phyloP scores from a whole-genome alignment of 371 early-diverging fungal genomes.

The Circinella umbellata region DNA sequence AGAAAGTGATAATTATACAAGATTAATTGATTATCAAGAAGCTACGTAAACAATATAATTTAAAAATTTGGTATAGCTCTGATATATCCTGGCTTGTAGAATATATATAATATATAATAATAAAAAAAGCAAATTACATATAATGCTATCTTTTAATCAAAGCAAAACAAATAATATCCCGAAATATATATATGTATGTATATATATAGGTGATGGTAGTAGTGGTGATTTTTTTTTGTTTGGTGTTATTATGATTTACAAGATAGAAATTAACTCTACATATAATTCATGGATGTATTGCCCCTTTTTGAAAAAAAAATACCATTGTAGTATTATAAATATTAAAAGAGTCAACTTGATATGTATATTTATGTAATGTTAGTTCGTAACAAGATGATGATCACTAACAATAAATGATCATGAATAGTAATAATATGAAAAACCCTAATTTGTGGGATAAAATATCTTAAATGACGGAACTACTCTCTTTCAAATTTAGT shows the following conservation, averaged over 20 bases:
- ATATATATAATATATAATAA: not conserved
- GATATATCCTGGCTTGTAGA: slow-evolving; percentile 1
- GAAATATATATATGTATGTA: not conserved
- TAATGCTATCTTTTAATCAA: not conserved
- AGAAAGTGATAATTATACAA: slow-evolving; percentile 2
- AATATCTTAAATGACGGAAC: not conserved
- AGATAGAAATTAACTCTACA: too few species aligned
- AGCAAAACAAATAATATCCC: not conserved
- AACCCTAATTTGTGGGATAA: not conserved
- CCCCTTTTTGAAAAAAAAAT: too few species aligned
- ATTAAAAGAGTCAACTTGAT: not conserved
- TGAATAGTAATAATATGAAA: too few species aligned
- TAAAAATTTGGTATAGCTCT: slow-evolving; percentile 2
- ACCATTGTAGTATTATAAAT: too few species aligned
- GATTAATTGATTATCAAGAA: not conserved
- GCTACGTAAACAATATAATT: slow-evolving; percentile 1
- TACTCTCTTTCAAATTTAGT: not conserved
- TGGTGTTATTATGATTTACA: too few species aligned
- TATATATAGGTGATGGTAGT: not conserved
- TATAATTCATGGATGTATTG: too few species aligned
- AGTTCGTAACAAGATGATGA: too few species aligned
- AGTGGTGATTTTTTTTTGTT: too few species aligned
- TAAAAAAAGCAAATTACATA: not conserved
- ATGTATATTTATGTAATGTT: not conserved
- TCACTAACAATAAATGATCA: too few species aligned